Conservation (phyloP, 768 basidiomycete genomes). For the Omphalotus guepiniiformis region DNA sequence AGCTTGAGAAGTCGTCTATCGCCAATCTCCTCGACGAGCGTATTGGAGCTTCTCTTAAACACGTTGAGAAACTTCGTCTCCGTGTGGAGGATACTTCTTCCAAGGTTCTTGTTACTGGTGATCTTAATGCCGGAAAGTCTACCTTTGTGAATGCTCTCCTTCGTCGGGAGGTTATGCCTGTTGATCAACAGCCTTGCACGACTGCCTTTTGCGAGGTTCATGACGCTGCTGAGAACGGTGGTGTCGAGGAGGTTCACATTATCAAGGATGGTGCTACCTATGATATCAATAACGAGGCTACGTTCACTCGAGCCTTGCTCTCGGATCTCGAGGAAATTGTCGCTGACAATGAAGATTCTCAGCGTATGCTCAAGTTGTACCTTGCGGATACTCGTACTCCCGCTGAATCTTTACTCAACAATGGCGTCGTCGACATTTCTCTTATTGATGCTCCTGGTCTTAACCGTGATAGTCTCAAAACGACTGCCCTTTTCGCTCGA, state of each 20-base stretch:
- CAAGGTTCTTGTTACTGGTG: constrained; percentile 96
- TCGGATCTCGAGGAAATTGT: constrained; percentile 76
- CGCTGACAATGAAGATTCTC: constrained; percentile 65
- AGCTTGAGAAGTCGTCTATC: constrained; percentile 90
- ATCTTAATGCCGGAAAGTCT: constrained; percentile 97
- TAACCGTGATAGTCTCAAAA: constrained; percentile 92
- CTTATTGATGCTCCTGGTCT: constrained; percentile 98
- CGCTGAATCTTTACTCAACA: constrained; percentile 84
- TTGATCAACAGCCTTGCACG: constrained; percentile 97
- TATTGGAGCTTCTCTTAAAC: constrained; percentile 64
- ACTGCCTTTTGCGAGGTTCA: constrained; percentile 97
- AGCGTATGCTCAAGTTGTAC: constrained; percentile 83
- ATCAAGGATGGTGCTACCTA: constrained; percentile 68
- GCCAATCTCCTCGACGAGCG: constrained; percentile 89
- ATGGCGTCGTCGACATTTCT: constrained; percentile 95
- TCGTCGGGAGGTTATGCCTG: constrained; percentile 87
- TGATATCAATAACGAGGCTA: constrained; percentile 64
- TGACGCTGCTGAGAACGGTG: constrained; percentile 77
- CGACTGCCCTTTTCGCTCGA: constrained; percentile 90
- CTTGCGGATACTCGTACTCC: constrained; percentile 76
- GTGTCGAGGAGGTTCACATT: constrained; percentile 82
- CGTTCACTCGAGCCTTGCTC: constrained; percentile 67
- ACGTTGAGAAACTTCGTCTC: constrained; percentile 79
- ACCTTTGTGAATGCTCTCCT: constrained; percentile 97
- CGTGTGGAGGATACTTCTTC: constrained; percentile 91